These are phyloP conservation scores for Talaromyces sp. DNA, from an alignment of 2,329 filamentous ascomycete genomes.

Conservation along the genomic window DNA sequence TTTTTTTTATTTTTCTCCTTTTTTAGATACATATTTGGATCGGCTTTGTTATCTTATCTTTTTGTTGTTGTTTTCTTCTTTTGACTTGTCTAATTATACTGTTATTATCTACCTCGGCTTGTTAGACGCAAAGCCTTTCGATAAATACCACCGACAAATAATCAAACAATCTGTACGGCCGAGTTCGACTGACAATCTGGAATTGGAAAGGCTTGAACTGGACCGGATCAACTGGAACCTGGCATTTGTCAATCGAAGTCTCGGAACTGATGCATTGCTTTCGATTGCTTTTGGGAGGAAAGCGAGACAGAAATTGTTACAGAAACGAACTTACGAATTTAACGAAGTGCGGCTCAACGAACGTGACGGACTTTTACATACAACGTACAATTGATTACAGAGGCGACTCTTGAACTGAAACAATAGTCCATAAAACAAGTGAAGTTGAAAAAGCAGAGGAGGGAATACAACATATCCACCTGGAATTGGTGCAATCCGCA, in stretches of 20 bases:
- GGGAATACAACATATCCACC: neutral
- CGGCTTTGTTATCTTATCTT: neutral
- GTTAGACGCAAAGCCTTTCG: neutral
- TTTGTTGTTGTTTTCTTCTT: neutral
- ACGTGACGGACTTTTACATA: neutral
- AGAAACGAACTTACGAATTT: constrained; percentile 3
- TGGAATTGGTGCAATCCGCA: constrained; percentile 9
- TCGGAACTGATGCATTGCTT: neutral
- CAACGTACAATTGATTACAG: neutral
- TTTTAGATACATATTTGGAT: constrained; percentile 6
- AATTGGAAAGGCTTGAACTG: constrained; percentile 4
- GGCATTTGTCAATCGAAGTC: neutral
- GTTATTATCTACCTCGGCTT: neutral
- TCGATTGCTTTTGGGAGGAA: neutral
- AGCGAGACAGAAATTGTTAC: neutral
- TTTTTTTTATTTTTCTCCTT: neutral
- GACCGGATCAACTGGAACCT: neutral
- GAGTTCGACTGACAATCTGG: constrained; percentile 6
- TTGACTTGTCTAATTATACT: neutral
- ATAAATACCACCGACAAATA: neutral
- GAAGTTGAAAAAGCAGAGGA: neutral
- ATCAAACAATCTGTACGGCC: neutral
- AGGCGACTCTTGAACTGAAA: neutral
- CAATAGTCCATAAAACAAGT: neutral
- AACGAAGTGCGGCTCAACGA: neutral